These are phyloP conservation scores for Pichia phayaonensis DNA, from an alignment of 805 yeast genomes.

Conservation along the genomic window DNA sequence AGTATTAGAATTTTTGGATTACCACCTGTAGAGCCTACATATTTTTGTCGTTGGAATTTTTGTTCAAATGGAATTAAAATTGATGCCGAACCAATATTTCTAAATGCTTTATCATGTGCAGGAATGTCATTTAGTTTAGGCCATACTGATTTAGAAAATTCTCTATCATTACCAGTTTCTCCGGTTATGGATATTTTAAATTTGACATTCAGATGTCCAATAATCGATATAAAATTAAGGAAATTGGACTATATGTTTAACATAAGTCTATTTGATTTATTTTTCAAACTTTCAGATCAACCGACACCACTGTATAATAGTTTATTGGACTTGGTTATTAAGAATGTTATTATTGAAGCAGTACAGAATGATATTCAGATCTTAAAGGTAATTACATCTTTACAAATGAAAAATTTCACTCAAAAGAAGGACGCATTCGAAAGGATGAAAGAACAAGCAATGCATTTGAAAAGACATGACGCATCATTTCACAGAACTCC, in stretches of 20 bases:
- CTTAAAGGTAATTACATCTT: conserved; percentile 47
- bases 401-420: conserved; percentile 52
- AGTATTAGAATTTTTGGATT: conserved; percentile 92
- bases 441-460: conserved; percentile 48
- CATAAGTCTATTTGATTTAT: conserved; percentile 21
- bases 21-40: conserved; percentile 85
- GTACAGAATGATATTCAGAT: conserved; percentile 15
- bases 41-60: conserved; percentile 86
- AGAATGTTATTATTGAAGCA: conserved; percentile 32
- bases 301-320: conserved; percentile 59
- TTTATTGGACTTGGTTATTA: conserved; percentile 43
- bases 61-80: conserved; percentile 51
- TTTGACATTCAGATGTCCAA: conserved; percentile 48
- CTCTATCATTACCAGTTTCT: conserved; percentile 49
- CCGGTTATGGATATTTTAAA: conserved; percentile 62
- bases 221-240: conserved; percentile 37
- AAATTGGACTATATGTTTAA: conserved; percentile 22
- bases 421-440: conserved; percentile 42
- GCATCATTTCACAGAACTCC: conserved; percentile 77
- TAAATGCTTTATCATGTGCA: conserved; percentile 37
- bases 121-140: conserved; percentile 50
- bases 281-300: conserved; percentile 54
- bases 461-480: conserved; percentile 64
- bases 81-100: conserved; percentile 40
- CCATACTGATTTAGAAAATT: conserved; percentile 68